Percentiles rank a stretch among this genome's conserved stretches.
Conservation (phyloP, 495 filamentous ascomycete genomes). For the Astrocystis sublimbata region DNA sequence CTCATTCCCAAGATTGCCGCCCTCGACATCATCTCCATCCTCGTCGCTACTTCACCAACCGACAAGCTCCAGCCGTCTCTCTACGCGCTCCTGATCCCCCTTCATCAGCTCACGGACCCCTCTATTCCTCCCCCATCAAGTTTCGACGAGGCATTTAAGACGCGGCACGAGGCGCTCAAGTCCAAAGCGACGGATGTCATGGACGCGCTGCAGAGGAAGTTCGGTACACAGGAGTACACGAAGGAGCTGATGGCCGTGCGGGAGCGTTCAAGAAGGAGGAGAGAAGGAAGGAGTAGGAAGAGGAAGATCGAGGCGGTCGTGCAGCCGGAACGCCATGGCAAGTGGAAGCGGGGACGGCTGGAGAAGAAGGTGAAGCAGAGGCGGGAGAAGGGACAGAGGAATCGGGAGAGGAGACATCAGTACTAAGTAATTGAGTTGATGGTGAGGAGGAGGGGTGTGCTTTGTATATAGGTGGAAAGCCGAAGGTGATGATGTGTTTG, state of each 20-base stretch:
- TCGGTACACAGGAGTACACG: constrained; percentile 80
- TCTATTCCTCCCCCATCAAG: constrained; percentile 68
- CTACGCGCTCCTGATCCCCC: constrained; percentile 69
- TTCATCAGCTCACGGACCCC: constrained; percentile 81
- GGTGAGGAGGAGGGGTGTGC: neutral
- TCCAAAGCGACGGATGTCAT: constrained; percentile 71
- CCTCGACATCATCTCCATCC: constrained; percentile 67
- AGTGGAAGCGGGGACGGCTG: constrained; percentile 80
- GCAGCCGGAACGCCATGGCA: constrained; percentile 73
- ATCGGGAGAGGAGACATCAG: constrained; percentile 69
- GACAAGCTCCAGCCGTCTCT: constrained; percentile 61
- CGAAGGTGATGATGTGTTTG: neutral
- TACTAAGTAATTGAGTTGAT: constrained; percentile 18
- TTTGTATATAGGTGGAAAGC: too few species aligned
- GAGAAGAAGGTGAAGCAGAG: constrained; percentile 82
- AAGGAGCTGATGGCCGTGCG: constrained; percentile 66
- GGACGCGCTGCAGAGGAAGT: constrained; percentile 72
- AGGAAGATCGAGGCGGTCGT: constrained; percentile 81
- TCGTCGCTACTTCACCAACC: constrained; percentile 56
- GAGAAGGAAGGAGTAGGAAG: constrained; percentile 75
- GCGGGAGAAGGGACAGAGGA: constrained; percentile 71
- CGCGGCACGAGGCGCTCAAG: constrained; percentile 65
- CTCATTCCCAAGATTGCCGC: constrained; percentile 73
- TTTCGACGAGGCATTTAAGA: constrained; percentile 64
- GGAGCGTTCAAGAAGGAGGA: constrained; percentile 63